phyloP scores from a whole-genome alignment of 352 stramenopile species.

The Phytophthora tentaculata region DNA sequence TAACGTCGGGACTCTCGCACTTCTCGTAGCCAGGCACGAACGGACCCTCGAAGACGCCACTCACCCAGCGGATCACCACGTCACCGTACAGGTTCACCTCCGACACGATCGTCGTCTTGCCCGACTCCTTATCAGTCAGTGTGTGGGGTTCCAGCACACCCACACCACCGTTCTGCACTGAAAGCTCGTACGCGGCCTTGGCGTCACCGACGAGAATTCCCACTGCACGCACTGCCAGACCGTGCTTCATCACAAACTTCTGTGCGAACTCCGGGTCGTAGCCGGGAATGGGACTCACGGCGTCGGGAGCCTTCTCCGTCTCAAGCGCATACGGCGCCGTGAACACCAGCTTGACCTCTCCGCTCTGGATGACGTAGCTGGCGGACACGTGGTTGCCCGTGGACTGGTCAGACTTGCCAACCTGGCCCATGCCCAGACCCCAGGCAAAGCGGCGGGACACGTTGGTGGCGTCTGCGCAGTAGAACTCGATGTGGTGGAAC shows the following conservation, averaged over 20 bases:
- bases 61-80: constrained; percentile 89
- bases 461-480: constrained; percentile 82
- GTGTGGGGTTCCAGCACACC: constrained; percentile 62
- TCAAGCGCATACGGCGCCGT: constrained; percentile 87
- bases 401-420: constrained; percentile 87
- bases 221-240: constrained; percentile 78
- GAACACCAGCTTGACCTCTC: constrained; percentile 87
- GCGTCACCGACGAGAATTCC: constrained; percentile 86
- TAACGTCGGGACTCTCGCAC: constrained; percentile 55
- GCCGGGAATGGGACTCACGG: constrained; percentile 59
- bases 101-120: constrained; percentile 63
- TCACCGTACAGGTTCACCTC: constrained; percentile 91
- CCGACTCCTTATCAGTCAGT: constrained; percentile 63
- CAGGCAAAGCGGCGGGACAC: constrained; percentile 78
- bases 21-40: constrained; percentile 84
- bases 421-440: constrained; percentile 83
- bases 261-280: constrained; percentile 75
- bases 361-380: constrained; percentile 87
- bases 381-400: constrained; percentile 88
- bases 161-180: constrained; percentile 73
- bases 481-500: constrained; percentile 91
- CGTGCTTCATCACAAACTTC: constrained; percentile 86
- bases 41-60: constrained; percentile 71
- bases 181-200: constrained; percentile 76
- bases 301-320: constrained; percentile 61